These are phyloP conservation scores for Pichia sp. DNA, from an alignment of 1,139 yeast genomes.

Conservation along the genomic window DNA sequence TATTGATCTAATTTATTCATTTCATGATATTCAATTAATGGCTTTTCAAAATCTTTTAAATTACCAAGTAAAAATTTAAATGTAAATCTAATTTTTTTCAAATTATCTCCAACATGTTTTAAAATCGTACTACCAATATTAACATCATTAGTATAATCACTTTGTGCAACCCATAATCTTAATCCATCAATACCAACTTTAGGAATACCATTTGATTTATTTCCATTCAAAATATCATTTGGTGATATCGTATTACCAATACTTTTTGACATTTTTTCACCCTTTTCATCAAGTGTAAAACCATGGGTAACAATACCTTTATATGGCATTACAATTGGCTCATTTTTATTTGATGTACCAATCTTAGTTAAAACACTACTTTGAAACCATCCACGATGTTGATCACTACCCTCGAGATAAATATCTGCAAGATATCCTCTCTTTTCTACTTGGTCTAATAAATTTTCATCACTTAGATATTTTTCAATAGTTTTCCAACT, in stretches of 20 bases:
- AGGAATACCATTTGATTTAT: constrained; percentile 48
- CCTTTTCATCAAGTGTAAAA: constrained; percentile 78
- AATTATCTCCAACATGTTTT: constrained; percentile 68
- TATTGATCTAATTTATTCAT: constrained; percentile 59
- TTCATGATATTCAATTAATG: constrained; percentile 31
- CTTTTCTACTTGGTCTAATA: constrained; percentile 29
- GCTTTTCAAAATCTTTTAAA: constrained; percentile 35
- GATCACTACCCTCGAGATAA: constrained; percentile 92
- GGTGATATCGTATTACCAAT: constrained; percentile 81
- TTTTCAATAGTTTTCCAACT: constrained; percentile 70
- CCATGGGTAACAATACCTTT: constrained; percentile 84
- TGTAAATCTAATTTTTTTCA: constrained; percentile 78
- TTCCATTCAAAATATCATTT: constrained; percentile 58
- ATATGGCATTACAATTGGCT: constrained; percentile 59
- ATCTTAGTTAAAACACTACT: constrained; percentile 80
- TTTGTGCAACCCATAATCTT: constrained; percentile 84
- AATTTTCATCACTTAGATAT: constrained; percentile 29
- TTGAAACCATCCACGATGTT: constrained; percentile 99
- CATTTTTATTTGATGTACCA: constrained; percentile 31
- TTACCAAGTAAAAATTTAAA: constrained; percentile 80
- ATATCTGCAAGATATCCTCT: constrained; percentile 57
- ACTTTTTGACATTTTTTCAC: constrained; percentile 91
- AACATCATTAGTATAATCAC: constrained; percentile 80
- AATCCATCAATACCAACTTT: constrained; percentile 89
- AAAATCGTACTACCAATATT: constrained; percentile 67